Evolutionary conservation across 2,329 filamentous ascomycete genomes (phyloP), one percentile per base, ranked within the genome.

Genomic region (Cadophora luteo-olivacea): DNA sequence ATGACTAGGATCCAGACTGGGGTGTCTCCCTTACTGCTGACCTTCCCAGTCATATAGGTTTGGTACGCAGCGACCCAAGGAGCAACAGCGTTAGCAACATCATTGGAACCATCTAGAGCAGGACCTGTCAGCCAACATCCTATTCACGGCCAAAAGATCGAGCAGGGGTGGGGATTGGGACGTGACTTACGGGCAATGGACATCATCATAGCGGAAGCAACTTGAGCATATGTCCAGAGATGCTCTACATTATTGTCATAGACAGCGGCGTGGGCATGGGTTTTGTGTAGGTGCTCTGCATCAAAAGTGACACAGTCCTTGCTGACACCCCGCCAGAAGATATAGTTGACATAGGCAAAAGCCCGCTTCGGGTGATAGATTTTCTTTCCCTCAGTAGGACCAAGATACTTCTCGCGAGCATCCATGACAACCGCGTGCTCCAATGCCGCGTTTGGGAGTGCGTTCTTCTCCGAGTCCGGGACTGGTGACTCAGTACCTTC

Each of bases 1-100:
- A 93, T 89, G 61, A 89, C 91, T 65, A 94, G 85, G 79, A 93
- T 91, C 92, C 92, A 94, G 61, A 91, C 76, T 6, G 89, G 89
- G 0, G 94, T 91, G 0, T 84, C 79, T 2, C 87, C 85, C 19
- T 86, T 83, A 5, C 89, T 84, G 36, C 82, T 82, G 19, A 66
- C 64, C 3, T 22, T 25, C 66, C 91, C 89, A 1, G 87, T 90
- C 1, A 77, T 82, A 89, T 89, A 91, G 63, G 88, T 86, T 22
- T 84, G 80, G 82, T 91, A 91, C 78, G 91, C 90, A 72, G 85
- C 88, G 62, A 89, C 88, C 88, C 89, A 91, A 68, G 86, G 85
- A 55, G 89, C 89, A 72, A 87, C 88, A 0, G 89, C 86, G 81
- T 91, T 91, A 25, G 89, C 89, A 65, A 92, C 88, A 75, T 93